phyloP scores from a whole-genome alignment of 1,284 basidiomycete species.

The Ustilago lituana region DNA sequence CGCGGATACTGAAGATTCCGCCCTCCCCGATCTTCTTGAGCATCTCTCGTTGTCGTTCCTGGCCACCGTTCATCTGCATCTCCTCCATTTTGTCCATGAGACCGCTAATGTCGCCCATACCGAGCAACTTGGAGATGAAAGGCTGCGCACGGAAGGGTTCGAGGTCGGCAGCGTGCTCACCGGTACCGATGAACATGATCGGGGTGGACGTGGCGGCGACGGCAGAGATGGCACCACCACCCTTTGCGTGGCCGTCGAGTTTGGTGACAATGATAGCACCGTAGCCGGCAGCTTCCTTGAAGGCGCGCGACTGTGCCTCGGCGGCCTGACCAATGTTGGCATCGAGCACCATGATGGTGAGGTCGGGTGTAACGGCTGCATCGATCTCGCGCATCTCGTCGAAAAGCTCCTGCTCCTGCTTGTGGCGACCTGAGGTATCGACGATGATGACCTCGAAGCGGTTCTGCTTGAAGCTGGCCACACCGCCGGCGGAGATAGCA shows the following conservation, averaged over 20 bases:
- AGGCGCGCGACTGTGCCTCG: conserved; percentile 92
- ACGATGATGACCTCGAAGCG: conserved; percentile 99
- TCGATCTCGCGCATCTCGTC: conserved; percentile 98
- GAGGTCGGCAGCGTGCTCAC: conserved; percentile 94
- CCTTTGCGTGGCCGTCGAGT: conserved; percentile 99
- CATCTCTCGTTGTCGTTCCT: conserved; percentile 95
- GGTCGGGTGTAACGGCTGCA: conserved; percentile 83
- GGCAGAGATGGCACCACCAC: conserved; percentile 98
- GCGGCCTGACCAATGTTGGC: conserved; percentile 85
- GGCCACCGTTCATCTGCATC: conserved; percentile 73
- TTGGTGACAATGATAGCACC: conserved; percentile 99
- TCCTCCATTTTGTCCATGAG: conserved; percentile 78
- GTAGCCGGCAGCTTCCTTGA: conserved; percentile 97
- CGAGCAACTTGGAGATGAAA: conserved; percentile 95
- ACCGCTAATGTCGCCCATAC: conserved; percentile 94
- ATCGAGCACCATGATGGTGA: conserved; percentile 70
- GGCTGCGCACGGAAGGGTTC: conserved; percentile 95
- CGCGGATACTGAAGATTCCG: conserved; percentile 92
- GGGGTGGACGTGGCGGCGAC: conserved; percentile 98
- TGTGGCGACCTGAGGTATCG: conserved; percentile 96
- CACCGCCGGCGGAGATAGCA: conserved; percentile 90
- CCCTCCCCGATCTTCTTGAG: conserved; percentile 93
- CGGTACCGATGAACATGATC: conserved; percentile 97
- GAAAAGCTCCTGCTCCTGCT: conserved; percentile 96
- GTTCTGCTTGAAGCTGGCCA: conserved; percentile 96